Evolutionary conservation across 2,329 filamentous ascomycete genomes (phyloP).

Genomic region (Cladosporium cucumerinum): DNA sequence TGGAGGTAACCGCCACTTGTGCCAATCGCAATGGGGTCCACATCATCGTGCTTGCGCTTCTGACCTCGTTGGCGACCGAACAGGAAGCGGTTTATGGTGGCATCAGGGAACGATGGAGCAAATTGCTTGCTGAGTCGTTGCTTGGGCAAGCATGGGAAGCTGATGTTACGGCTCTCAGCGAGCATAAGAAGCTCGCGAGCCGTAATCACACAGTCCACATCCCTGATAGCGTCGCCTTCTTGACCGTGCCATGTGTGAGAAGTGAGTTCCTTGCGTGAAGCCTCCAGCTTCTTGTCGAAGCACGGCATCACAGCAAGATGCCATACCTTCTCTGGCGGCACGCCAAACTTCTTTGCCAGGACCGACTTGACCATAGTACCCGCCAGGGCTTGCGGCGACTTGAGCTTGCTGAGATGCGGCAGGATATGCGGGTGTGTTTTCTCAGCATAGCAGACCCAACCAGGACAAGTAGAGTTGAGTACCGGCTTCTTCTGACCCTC

Average conservation of each 20-base stretch:
- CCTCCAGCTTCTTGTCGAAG: conserved; percentile 98
- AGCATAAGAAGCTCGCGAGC: conserved; percentile 91
- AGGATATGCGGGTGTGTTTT: conserved; percentile 95
- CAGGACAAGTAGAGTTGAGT: conserved; percentile 86
- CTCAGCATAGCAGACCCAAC: conserved; percentile 98
- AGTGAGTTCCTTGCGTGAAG: conserved; percentile 88
- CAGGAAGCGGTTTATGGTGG: conserved; percentile 66
- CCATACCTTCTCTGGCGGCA: conserved; percentile 80
- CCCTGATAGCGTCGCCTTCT: conserved; percentile 60
- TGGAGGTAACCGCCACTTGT: conserved; percentile 86
- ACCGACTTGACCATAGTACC: conserved; percentile 88
- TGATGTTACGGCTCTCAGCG: conserved; percentile 72
- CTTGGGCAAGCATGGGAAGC: conserved; percentile 70
- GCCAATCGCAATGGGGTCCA: conserved; percentile 52
- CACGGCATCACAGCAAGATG: conserved; percentile 96
- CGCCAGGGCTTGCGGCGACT: conserved; percentile 88
- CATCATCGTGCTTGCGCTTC: conserved; percentile 39
- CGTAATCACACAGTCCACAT: conserved; percentile 97
- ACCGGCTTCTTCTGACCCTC: conserved; percentile 58
- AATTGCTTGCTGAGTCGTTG: conserved; percentile 48
- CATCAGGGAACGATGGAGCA: conserved; percentile 67
- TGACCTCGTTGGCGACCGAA: conserved; percentile 59
- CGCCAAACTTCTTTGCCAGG: conserved; percentile 67
- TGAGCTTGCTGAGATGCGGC: conserved; percentile 83
- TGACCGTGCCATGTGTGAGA: conserved; percentile 34